These are phyloP conservation scores for Suillus plorans DNA, from an alignment of 768 basidiomycete species.

Conservation along the genomic window DNA sequence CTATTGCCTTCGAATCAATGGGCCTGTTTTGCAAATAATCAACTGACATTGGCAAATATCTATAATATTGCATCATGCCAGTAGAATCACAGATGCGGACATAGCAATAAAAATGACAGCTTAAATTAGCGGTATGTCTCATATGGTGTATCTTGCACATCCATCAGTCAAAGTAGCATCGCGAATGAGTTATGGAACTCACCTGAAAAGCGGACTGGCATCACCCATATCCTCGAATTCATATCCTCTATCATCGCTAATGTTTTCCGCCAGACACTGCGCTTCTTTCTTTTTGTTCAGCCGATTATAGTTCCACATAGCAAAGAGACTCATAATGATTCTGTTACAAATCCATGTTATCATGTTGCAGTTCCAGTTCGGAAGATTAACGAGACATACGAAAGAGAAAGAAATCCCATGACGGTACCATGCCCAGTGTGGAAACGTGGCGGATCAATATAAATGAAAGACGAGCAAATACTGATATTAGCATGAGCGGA, in stretches of 20 bases:
- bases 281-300: slow-evolving; percentile 52
- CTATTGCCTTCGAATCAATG: background rate
- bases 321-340: slow-evolving; percentile 38
- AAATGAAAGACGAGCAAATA: slow-evolving; percentile 44
- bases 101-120: background rate
- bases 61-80: background rate
- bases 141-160: background rate
- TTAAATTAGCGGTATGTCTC: background rate
- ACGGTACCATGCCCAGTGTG: slow-evolving; percentile 36
- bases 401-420: slow-evolving; percentile 34
- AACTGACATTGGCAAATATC: background rate
- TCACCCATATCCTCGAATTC: slow-evolving; percentile 52
- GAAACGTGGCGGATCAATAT: slow-evolving; percentile 37
- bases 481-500: slow-evolving; percentile 16
- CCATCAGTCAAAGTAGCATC: background rate
- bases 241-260: slow-evolving; percentile 37
- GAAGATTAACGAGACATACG: slow-evolving; percentile 18
- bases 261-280: slow-evolving; percentile 42
- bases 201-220: slow-evolving; percentile 56
- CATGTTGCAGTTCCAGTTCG: background rate
- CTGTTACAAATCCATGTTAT: slow-evolving; percentile 35
- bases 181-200: background rate
- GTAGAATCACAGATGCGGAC: background rate
- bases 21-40: background rate
- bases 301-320: slow-evolving; percentile 49